Evolutionary conservation across 345 rosid genomes (phyloP).

Genomic region (Boechera retrofracta): DNA sequence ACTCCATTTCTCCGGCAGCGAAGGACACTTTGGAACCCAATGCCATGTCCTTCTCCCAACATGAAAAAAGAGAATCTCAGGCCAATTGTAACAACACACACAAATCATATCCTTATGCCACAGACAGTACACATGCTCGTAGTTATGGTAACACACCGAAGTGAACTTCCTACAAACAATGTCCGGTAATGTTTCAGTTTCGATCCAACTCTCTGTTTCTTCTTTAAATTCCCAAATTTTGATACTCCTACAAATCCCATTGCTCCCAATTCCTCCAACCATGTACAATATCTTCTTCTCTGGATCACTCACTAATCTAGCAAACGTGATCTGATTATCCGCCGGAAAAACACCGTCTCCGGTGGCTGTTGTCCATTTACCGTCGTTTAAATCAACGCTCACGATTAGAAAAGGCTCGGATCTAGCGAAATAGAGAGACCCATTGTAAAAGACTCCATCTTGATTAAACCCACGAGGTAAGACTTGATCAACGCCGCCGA

Average conservation of each 20-base stretch:
- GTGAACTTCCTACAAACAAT: constrained; percentile 77
- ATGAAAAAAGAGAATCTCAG: constrained; percentile 83
- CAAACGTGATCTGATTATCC: constrained; percentile 55
- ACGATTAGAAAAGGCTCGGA: constrained; percentile 69
- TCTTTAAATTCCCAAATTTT: constrained; percentile 66
- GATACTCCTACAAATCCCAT: constrained; percentile 80
- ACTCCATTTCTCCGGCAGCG: constrained; percentile 86
- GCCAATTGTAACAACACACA: constrained; percentile 93
- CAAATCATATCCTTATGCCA: constrained; percentile 88
- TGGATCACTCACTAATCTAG: constrained; percentile 65
- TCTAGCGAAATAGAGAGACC: constrained; percentile 62
- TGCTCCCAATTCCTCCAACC: constrained; percentile 82
- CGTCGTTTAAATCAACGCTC: constrained; percentile 53
- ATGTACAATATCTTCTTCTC: constrained; percentile 57
- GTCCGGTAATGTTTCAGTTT: constrained; percentile 71
- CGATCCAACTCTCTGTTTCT: constrained; percentile 56
- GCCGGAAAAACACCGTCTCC: constrained; percentile 49
- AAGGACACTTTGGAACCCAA: constrained; percentile 87
- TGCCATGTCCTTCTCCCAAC: constrained; percentile 80
- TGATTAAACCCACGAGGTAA: constrained; percentile 54
- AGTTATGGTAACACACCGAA: constrained; percentile 87
- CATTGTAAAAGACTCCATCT: constrained; percentile 64
- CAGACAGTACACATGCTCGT: constrained; percentile 84
- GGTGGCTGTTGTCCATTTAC: constrained; percentile 51
- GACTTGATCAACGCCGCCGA: constrained; percentile 52